These are phyloP conservation scores for Polyplosphaeria fusca DNA, from an alignment of 495 filamentous ascomycete genomes.

Conservation along the genomic window DNA sequence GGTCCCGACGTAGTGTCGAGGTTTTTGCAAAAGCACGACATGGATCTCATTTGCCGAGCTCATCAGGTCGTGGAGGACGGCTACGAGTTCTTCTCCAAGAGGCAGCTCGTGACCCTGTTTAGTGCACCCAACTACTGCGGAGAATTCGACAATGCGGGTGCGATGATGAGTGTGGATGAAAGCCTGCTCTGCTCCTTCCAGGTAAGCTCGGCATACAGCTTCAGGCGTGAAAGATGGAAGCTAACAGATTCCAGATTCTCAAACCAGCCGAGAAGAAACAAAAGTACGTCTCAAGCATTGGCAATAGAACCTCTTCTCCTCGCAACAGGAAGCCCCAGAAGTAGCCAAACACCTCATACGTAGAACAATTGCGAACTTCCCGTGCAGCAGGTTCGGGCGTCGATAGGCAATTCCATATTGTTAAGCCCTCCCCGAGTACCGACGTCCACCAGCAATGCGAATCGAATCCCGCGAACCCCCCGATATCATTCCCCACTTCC, in stretches of 20 bases:
- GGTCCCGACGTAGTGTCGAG: constrained; percentile 98
- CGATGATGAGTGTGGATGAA: constrained; percentile 99
- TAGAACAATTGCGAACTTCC: constrained; percentile 66
- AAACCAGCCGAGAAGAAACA: constrained; percentile 99
- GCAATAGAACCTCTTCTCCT: constrained; percentile 81
- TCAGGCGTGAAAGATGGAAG: too few species aligned
- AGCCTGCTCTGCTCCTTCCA: constrained; percentile 98
- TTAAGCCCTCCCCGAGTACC: constrained; percentile 29
- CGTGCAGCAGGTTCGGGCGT: constrained; percentile 93
- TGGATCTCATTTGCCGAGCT: constrained; percentile 98
- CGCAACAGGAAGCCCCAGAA: constrained; percentile 82
- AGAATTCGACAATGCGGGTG: constrained; percentile 98
- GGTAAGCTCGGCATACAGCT: constrained; percentile 50
- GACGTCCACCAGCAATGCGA: constrained; percentile 20
- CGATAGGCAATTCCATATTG: constrained; percentile 59
- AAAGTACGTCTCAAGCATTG: constrained; percentile 97
- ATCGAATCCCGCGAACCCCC: constrained; percentile 4
- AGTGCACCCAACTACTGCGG: constrained; percentile 99
- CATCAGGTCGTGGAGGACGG: constrained; percentile 99
- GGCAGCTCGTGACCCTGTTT: constrained; percentile 95
- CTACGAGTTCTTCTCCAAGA: constrained; percentile 99
- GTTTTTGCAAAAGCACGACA: constrained; percentile 99
- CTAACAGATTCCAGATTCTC: constrained; percentile 65
- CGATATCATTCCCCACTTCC: constrained; percentile 33
- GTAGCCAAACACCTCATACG: constrained; percentile 51